Conservation (phyloP, 2,329 filamentous ascomycete species). For the Diaporthe vexans region DNA sequence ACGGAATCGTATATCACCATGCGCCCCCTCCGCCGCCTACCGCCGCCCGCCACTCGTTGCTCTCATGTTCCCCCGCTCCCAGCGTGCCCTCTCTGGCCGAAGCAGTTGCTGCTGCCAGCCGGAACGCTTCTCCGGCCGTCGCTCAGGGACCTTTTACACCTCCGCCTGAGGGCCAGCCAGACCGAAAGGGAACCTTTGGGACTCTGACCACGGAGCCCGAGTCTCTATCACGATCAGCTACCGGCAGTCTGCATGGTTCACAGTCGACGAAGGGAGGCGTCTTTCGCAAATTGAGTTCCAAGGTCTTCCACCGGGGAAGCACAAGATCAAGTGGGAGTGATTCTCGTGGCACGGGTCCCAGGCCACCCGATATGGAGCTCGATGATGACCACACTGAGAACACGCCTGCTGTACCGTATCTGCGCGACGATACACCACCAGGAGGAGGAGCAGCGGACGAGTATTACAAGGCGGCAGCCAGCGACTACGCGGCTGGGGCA, state of each 20-base stretch:
- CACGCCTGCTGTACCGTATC: conserved; percentile 39
- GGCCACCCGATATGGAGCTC: conserved; percentile 32
- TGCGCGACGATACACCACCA: conserved; percentile 42
- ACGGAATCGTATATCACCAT: conserved; percentile 42
- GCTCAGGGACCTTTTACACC: conserved; percentile 38
- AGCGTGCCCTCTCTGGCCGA: conserved; percentile 34
- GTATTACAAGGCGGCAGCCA: conserved; percentile 48
- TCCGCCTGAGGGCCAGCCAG: conserved; percentile 34
- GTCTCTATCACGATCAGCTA: conserved; percentile 37
- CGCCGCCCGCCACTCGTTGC: conserved; percentile 34
- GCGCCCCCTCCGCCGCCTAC: conserved; percentile 36
- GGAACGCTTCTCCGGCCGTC: conserved; percentile 38
- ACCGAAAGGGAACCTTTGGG: conserved; percentile 31
- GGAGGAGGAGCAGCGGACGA: conserved; percentile 46
- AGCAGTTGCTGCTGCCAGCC: conserved; percentile 34
- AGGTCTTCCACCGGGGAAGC: conserved; percentile 43
- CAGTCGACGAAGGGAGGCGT: conserved; percentile 33
- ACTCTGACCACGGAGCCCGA: conserved; percentile 38
- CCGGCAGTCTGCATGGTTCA: conserved; percentile 30
- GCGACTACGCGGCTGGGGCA: conserved; percentile 47
- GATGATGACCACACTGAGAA: conserved; percentile 40
- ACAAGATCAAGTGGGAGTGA: conserved; percentile 42
- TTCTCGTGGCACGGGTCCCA: conserved; percentile 28
- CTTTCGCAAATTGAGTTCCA: conserved; percentile 39
- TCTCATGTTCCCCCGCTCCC: conserved; percentile 39